Evolutionary conservation across 352 stramenopile genomes (phyloP), one percentile per base, ranked within the genome.

Genomic region (Aphanomyces invadans): DNA sequence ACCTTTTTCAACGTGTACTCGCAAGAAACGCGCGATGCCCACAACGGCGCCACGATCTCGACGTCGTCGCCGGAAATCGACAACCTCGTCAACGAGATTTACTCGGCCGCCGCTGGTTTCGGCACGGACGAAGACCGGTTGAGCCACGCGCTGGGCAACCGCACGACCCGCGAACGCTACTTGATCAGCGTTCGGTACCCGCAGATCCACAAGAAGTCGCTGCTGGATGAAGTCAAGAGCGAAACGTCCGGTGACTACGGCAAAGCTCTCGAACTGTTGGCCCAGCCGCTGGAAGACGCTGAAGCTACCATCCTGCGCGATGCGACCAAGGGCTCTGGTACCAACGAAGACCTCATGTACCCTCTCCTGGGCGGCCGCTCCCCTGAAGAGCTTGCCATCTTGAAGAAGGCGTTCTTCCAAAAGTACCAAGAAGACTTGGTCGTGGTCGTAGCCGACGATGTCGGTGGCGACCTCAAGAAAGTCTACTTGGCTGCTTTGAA

Each of bases 371-470:
- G 88, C 28, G 81, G 81, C n/a, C 79, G 83, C 70, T 86, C 78
- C 19, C 84, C 86, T 53, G 75, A 87, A 31, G 83, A 92, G 69
- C 69, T 92, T 33, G 75, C 75, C 31, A 79, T 90, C 73, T 74
- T 92, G 49, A 87, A 86, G 71, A 78, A 76, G 61, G 86, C 79
- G 53, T 90, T 86, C 71, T 88, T 83, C 62, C 78, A 88, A 57
- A 82, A 84, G 70, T 88, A 83, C 70, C 84, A 87, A 61, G 73
- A 87, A 64, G 83, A 92, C 57, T 71, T 90, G 60, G 76, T 73
- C 19, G 81, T 80, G 65, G 70, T 83, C 26, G 80, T 90, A 75
- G 70, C 76, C 49, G 80, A 76, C 21, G 80, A 89, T 62, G 72
- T 88, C 9, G 78, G 74, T 42, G 83, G 83, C 23, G 81, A 92